Conservation (phyloP, 306 rosid species). For the Heteromeles arbutifolia region DNA sequence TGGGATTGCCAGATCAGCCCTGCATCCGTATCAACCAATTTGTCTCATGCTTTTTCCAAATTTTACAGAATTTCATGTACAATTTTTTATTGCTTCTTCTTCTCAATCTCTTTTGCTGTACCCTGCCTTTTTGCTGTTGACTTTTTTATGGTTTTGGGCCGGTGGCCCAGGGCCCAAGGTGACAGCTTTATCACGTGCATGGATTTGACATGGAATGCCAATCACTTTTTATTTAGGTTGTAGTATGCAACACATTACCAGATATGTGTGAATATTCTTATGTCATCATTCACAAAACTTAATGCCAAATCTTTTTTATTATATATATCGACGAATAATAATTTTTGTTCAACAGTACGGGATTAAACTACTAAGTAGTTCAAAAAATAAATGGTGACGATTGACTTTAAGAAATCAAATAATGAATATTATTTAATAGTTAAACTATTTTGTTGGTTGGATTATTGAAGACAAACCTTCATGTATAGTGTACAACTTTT, state of each 20-base stretch:
- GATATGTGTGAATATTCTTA: slow-evolving; percentile 39
- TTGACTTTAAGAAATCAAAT: too few relatives aligned
- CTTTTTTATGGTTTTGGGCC: slow-evolving; percentile 3
- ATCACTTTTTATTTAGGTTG: slow-evolving; percentile 8
- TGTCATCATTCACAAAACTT: slow-evolving; percentile 1
- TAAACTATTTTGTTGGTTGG: too few relatives aligned
- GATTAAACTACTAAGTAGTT: too few relatives aligned
- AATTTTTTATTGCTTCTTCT: slow-evolving; percentile 4
- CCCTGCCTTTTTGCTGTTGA: slow-evolving; percentile 24
- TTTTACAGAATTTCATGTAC: not conserved
- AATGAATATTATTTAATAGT: too few relatives aligned
- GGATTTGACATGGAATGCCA: slow-evolving; percentile 54
- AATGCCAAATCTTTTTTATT: too few relatives aligned
- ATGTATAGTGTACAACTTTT: too few relatives aligned
- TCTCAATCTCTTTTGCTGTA: not conserved
- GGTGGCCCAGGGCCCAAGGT: not conserved
- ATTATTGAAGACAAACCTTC: too few relatives aligned
- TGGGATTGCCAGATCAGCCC: not conserved
- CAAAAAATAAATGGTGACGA: too few relatives aligned
- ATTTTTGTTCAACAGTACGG: too few relatives aligned
- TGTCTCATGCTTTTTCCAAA: not conserved
- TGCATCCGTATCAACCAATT: slow-evolving; percentile 9
- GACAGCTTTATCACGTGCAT: slow-evolving; percentile 53
- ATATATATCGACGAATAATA: too few relatives aligned
- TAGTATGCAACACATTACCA: not conserved